Base-by-base conservation (phyloP, 169 alveolate species). In the Cyclospora cayetanensis region DNA sequence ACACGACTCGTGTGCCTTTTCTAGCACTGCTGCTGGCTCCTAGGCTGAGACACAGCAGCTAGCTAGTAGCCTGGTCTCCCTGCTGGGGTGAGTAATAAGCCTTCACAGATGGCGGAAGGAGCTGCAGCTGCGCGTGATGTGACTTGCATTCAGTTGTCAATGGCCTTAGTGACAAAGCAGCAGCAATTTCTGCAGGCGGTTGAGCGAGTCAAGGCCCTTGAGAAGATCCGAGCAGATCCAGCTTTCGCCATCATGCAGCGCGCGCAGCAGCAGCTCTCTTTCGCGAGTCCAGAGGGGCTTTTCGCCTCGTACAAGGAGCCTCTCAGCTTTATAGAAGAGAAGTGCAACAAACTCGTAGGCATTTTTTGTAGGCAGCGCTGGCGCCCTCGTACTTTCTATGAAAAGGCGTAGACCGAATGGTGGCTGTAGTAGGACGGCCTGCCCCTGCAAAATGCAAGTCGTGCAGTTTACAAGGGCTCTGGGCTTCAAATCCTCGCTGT, bases 311-410 rank as follows among this genome's bases (percentile, higher is more conserved):
- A 50, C 52, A 79, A 79, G 31, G 89, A 79, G 52, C 29, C 66
- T 52, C 70, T 79, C 31, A 50, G 72, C 46, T 79, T 79, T 50
- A 79, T 79, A 39, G 74, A 68, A 5, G 74, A 79, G 25, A 79
- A 79, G 46, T 79, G 89, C 74, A 79, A 18, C 72, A 79, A 79
- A 34, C 89, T 79, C 52, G 89, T 79, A 50, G 52, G 89, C 74
- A 12, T 31, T 20, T 50, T n/a, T n/a, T n/a, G n/a, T n/a, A n/a
- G n/a, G n/a, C n/a, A n/a, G n/a, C n/a, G n/a, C n/a, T n/a, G n/a
- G n/a, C n/a, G n/a, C n/a, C n/a, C n/a, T n/a, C n/a, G n/a, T n/a
- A n/a, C n/a, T n/a, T n/a, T n/a, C n/a, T n/a, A n/a, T n/a, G n/a
- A n/a, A n/a, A n/a, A n/a, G n/a, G n/a, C n/a, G n/a, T n/a, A n/a